Conservation (phyloP, 257 asterid species). For the Galeopsis tetrahit region DNA sequence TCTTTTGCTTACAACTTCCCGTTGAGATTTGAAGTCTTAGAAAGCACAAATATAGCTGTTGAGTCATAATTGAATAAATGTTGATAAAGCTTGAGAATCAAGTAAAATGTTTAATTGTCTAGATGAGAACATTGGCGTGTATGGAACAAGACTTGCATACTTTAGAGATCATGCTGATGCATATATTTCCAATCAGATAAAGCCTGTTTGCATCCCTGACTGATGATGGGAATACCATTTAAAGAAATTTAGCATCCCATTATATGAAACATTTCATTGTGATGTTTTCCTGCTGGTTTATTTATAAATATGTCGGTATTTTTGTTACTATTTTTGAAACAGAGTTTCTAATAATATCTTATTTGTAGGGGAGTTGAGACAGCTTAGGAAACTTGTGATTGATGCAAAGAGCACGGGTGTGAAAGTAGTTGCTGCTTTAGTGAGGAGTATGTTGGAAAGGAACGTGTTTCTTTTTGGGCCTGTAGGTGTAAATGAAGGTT, state of each 20-base stretch:
- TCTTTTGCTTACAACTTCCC: neutral
- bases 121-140: neutral
- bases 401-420: slow-evolving; percentile 60
- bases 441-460: slow-evolving; percentile 70
- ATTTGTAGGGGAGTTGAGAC: slow-evolving; percentile 65
- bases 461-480: slow-evolving; percentile 80
- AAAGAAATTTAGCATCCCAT: neutral
- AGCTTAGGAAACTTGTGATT: slow-evolving; percentile 50
- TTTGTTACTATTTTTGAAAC: neutral
- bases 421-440: slow-evolving; percentile 56
- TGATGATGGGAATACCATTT: neutral
- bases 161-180: neutral
- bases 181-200: slow-evolving; percentile 17
- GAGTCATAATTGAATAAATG: slow-evolving; percentile 2
- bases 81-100: slow-evolving; percentile 9
- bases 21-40: neutral
- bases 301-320: neutral
- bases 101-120: neutral
- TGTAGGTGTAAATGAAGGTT: slow-evolving; percentile 67
- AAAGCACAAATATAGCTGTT: slow-evolving; percentile 2
- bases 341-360: slow-evolving; percentile 11
- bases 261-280: neutral
- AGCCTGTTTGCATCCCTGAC: slow-evolving; percentile 15
- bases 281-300: neutral
- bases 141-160: neutral